These are phyloP conservation scores for Lepraria neglecta DNA, from an alignment of 495 filamentous ascomycete species.

Conservation along the genomic window DNA sequence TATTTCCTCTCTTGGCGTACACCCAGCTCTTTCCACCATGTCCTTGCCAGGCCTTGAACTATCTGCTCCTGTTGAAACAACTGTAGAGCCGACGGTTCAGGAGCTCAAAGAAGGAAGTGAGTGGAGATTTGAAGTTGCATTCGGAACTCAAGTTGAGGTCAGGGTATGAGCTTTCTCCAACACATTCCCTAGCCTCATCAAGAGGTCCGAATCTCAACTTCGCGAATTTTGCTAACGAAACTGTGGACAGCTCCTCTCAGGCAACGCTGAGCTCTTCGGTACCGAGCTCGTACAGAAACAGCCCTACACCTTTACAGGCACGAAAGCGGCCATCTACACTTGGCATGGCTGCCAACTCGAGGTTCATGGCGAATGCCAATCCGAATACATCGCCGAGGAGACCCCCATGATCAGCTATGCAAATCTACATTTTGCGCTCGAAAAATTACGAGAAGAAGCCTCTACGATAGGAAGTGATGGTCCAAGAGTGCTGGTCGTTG, in stretches of 20 bases:
- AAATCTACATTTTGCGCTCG: constrained; percentile 82
- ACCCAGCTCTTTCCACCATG: constrained; percentile 18
- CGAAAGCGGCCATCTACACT: constrained; percentile 82
- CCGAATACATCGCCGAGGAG: constrained; percentile 75
- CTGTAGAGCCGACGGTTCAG: constrained; percentile 24
- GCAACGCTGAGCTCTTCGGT: constrained; percentile 91
- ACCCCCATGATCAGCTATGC: constrained; percentile 75
- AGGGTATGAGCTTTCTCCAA: constrained; percentile 41
- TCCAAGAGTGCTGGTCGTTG: constrained; percentile 78
- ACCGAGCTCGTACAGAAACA: constrained; percentile 81
- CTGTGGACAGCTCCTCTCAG: constrained; percentile 54
- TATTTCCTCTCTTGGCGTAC: neutral
- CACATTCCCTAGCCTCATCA: neutral
- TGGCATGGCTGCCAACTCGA: constrained; percentile 85
- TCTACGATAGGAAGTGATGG: constrained; percentile 49
- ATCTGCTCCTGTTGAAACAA: constrained; percentile 22
- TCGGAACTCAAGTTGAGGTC: constrained; percentile 54
- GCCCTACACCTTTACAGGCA: constrained; percentile 74
- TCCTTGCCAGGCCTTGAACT: constrained; percentile 29
- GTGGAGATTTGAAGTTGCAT: constrained; percentile 88
- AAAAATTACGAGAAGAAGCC: constrained; percentile 54
- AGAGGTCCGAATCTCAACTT: neutral
- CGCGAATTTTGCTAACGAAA: constrained; percentile 3
- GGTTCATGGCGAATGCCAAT: constrained; percentile 56
- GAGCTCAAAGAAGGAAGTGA: constrained; percentile 53